Evolutionary conservation across 1,139 yeast species (phyloP), one percentile per base, ranked within the genome.

Genomic region (Zhuliangozyma parablackwelliae): DNA sequence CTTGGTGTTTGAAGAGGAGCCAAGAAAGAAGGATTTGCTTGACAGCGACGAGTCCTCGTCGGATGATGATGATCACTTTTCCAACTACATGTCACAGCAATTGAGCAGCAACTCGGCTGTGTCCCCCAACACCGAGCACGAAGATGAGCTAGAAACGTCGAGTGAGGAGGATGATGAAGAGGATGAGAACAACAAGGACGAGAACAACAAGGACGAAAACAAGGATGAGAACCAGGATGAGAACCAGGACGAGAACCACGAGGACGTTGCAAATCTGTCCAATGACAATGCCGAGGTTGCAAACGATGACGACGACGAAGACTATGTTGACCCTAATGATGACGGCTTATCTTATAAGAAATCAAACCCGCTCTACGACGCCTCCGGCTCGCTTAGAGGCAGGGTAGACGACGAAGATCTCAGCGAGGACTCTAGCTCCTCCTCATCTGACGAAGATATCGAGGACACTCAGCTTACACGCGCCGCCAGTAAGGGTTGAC

Each of bases 71-170:
- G 65, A 63, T 37, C 65, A 61, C 42, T 87, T 87, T 54, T 80
- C 90, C 13, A 78, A 83, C 41, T 88, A 87, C 57, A 84, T 88
- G 83, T 80, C 95, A 4, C 89, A 82, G 55, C 92, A 88, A 55
- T 72, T 87, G 54, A 73, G 82, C 10, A 75, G 69, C 45, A 74
- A 80, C 33, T 68, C 78, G n/a, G 77, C 80, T 41, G 75, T 73
- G 2, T 69, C 80, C n/a, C 33, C 39, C n/a, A 34, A 38, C 24
- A 33, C 30, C 10, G 39, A 39, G 32, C 47, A 38, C 25, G 50
- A 53, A 8, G 55, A 50, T 40, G 54, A 51, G 16, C 41, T 43
- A 20, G 50, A 51, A 11, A 44, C 47, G 21, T 51, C 60, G 6
- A 50, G 69, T 37, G 43, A 46, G 25, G 43, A 45, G 30, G 50